Base-by-base conservation (phyloP, 2,329 filamentous ascomycete genomes). In the Aureobasidium sp. region DNA sequence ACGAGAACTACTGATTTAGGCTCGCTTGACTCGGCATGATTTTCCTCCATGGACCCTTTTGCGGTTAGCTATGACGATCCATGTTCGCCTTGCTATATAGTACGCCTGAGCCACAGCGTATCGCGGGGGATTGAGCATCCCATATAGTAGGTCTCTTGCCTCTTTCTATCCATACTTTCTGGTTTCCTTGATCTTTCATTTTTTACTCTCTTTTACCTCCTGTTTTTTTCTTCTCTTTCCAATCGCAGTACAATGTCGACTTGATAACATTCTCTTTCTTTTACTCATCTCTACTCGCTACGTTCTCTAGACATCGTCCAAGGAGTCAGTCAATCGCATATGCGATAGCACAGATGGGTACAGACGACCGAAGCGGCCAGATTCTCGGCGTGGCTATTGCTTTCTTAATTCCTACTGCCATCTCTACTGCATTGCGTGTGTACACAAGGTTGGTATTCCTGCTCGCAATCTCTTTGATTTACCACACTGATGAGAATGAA, bases 401-500 rank as follows among this genome's bases (percentile, higher is more conserved):
- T n/a, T 76, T 77, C 67, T 70, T 76, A 59, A 58, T 72, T 8
- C 64, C 76, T 17, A 70, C 74, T 62, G 76, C 73, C 70, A 60
- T 73, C 6, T 70, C 73, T 9, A 70, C 77, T 27, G 57, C 66
- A 33, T 63, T 77, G 22, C 70, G 76, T 6, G 64, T 76, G 29
- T 73, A 75, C 52, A 73, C 75, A 0, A 54, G 64, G 59, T 63
- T 35, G 49, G 61, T 58, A 4, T 24, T 17, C 15, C 19, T 33
- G 33, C 45, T 19, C 29, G 7, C 9, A 2, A 1, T 29, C 15
- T 15, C 11, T 44, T n/a, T 14, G 31, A 8, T 7, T 17, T 14
- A 24, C 2, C 7, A 47, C 19, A 14, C 48, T 62, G 35, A 62
- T 22, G 11, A 11, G 2, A 6, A 24, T 12, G 8, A 11, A 11